Conservation (phyloP, 257 asterid species). For the Solanum paucissectum region DNA sequence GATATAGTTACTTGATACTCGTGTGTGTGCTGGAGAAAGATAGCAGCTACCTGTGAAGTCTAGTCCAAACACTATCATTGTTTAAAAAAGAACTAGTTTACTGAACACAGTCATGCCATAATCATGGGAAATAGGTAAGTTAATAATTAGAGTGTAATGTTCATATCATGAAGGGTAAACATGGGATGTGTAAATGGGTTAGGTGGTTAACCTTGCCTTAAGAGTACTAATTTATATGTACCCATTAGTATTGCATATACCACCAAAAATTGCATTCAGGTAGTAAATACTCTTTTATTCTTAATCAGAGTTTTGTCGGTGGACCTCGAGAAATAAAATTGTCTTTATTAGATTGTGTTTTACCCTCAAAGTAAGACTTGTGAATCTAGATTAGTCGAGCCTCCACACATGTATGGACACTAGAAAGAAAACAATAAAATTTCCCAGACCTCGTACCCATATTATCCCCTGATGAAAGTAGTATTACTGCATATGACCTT, state of each 20-base stretch:
- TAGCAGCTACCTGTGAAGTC: neutral
- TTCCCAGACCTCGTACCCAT: no score
- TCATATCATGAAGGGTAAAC: neutral
- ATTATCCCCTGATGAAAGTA: neutral
- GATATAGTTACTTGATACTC: neutral
- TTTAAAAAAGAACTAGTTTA: neutral
- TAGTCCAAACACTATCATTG: neutral
- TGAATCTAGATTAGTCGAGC: neutral
- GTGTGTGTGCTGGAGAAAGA: neutral
- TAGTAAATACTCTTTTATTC: neutral
- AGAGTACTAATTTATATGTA: neutral
- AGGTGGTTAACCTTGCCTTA: neutral
- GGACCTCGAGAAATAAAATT: neutral
- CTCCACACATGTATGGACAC: neutral
- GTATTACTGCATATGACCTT: neutral
- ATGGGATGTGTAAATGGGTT: neutral
- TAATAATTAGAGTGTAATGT: neutral
- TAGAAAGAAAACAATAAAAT: neutral
- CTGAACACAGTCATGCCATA: neutral
- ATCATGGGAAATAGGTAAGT: neutral
- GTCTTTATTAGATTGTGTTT: neutral
- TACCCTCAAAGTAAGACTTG: neutral
- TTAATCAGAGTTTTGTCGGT: neutral
- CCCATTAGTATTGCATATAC: neutral
- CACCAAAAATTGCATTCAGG: neutral